Evolutionary conservation across 768 basidiomycete species (phyloP).

Genomic region (Tulasnella sp.): DNA sequence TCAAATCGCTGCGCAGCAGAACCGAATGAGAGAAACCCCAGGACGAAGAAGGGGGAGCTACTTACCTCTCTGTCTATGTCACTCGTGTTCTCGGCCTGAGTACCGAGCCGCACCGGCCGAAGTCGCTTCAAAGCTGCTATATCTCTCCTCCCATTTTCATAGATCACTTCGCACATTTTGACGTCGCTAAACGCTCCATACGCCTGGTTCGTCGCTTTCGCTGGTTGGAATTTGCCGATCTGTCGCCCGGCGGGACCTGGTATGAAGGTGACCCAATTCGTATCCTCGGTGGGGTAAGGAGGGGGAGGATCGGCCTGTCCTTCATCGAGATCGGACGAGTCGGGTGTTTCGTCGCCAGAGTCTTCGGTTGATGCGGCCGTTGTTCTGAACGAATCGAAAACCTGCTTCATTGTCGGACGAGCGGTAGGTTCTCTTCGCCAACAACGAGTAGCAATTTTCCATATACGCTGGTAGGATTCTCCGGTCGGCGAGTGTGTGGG

Average conservation of each 20-base stretch:
- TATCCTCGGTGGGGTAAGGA: neutral
- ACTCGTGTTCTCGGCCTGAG: neutral
- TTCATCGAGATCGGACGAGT: neutral
- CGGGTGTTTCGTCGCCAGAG: neutral
- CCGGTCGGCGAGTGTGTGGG: neutral
- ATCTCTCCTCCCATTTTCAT: neutral
- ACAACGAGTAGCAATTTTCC: neutral
- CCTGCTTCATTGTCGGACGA: neutral
- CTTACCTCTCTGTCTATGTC: neutral
- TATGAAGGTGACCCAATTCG: neutral
- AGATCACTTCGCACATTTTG: slow-evolving; percentile 4
- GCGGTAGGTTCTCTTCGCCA: neutral
- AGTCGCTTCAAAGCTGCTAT: slow-evolving; percentile 12
- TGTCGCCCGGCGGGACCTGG: neutral
- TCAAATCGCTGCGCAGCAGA: neutral
- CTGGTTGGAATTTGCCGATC: neutral
- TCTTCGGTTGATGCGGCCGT: neutral
- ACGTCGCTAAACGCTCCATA: slow-evolving; percentile 8
- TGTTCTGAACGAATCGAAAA: neutral
- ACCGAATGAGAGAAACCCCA: neutral
- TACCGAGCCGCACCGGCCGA: neutral
- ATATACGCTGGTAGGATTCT: slow-evolving; percentile 1
- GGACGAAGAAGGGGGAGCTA: neutral
- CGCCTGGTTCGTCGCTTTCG: slow-evolving; percentile 14
- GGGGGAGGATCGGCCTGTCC: neutral